Conservation (phyloP, 116 monocot species). For the Papilionanthe hybrid region DNA sequence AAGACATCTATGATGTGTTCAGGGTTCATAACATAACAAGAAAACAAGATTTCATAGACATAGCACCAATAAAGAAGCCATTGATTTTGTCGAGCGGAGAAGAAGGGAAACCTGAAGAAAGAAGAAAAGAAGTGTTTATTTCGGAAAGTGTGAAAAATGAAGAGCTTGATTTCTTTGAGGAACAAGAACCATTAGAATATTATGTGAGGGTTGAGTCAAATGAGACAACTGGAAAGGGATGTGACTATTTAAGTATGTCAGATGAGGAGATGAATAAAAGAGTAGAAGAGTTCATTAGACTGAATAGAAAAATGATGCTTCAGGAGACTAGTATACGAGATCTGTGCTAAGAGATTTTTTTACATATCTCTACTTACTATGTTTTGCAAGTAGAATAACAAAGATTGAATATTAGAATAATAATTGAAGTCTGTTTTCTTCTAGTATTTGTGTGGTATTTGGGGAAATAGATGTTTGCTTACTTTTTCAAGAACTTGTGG, state of each 20-base stretch:
- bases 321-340: background rate
- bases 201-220: no score
- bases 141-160: conserved; percentile 3
- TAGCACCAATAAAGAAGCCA: background rate
- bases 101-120: background rate
- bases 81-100: background rate
- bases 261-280: conserved; percentile 71
- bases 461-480: no score
- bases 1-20: conserved; percentile 12
- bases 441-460: no score
- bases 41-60: background rate
- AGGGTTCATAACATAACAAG: no score
- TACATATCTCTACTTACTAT: no score
- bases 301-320: conserved; percentile 48
- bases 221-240: conserved; percentile 10
- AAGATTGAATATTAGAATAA: no score
- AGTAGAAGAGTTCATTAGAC: conserved; percentile 72
- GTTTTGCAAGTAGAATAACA: no score
- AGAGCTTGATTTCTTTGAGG: conserved; percentile 8
- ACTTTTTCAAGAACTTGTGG: no score
- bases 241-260: conserved; percentile 43
- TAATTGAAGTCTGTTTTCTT: no score
- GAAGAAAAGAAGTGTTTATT: background rate
- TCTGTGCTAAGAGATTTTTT: no score
- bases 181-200: background rate